Percentiles rank a stretch among this genome's conserved stretches.
Evolutionary conservation across 768 basidiomycete genomes (phyloP).

Genomic region (Rhizopogon sp.): DNA sequence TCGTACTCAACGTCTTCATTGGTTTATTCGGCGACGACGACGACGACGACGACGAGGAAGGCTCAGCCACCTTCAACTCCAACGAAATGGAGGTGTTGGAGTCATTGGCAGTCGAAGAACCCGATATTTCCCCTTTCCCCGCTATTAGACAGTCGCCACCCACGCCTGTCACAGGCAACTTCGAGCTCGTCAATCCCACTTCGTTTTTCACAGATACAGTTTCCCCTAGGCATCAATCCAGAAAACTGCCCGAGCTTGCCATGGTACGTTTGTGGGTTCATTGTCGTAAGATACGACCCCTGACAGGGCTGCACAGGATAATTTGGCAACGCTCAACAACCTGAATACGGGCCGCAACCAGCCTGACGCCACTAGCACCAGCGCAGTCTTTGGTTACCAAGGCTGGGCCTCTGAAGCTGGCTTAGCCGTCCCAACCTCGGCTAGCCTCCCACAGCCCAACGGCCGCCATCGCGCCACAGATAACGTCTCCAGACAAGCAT

Average conservation of each 20-base stretch:
- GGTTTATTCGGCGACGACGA: constrained; percentile 25
- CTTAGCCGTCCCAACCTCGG: constrained; percentile 7
- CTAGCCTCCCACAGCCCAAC: constrained; percentile 6
- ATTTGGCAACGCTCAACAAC: constrained; percentile 23
- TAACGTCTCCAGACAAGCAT: constrained; percentile 24
- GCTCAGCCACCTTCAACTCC: background rate
- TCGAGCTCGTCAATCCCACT: constrained; percentile 19
- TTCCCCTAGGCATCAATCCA: constrained; percentile 17
- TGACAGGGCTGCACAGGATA: constrained; percentile 13
- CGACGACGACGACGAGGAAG: constrained; percentile 15
- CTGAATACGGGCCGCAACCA: constrained; percentile 17
- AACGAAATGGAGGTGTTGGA: constrained; percentile 1
- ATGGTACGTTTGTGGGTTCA: constrained; percentile 17
- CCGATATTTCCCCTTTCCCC: constrained; percentile 1
- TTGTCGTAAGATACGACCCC: background rate
- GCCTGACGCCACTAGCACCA: constrained; percentile 10
- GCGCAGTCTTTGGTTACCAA: constrained; percentile 19
- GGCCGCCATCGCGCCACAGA: constrained; percentile 23
- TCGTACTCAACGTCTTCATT: constrained; percentile 23
- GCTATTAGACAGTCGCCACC: constrained; percentile 1
- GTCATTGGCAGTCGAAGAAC: constrained; percentile 15
- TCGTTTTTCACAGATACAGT: constrained; percentile 18
- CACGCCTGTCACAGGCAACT: constrained; percentile 2
- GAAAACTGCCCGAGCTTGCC: constrained; percentile 25
- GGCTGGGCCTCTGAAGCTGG: constrained; percentile 27